Conservation (phyloP, 2,329 filamentous ascomycete genomes). For the Aspergillus uvarum region DNA sequence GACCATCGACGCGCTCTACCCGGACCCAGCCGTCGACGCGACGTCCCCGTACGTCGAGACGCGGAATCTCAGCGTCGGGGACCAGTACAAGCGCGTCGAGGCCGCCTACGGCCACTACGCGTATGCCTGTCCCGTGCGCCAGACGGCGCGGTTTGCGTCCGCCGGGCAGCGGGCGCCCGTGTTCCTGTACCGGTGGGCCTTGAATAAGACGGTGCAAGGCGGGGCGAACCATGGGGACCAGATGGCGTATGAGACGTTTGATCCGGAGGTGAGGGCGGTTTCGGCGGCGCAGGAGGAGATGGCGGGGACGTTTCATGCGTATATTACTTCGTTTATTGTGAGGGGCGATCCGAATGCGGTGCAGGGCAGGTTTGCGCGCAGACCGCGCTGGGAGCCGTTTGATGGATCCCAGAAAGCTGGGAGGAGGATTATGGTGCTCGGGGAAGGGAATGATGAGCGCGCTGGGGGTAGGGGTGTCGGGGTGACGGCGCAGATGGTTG, state of each 20-base stretch:
- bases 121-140: constrained; percentile 50
- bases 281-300: constrained; percentile 46
- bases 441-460: constrained; percentile 51
- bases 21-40: constrained; percentile 52
- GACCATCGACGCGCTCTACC: constrained; percentile 61
- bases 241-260: constrained; percentile 49
- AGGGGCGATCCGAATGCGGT: constrained; percentile 48
- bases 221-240: constrained; percentile 53
- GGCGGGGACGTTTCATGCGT: constrained; percentile 47
- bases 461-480: constrained; percentile 43
- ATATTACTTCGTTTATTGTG: constrained; percentile 51
- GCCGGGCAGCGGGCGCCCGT: constrained; percentile 37
- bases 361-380: constrained; percentile 25
- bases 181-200: constrained; percentile 57
- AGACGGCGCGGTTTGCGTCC: constrained; percentile 45
- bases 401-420: constrained; percentile 17
- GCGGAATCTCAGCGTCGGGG: constrained; percentile 38
- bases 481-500: constrained; percentile 41
- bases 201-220: constrained; percentile 44
- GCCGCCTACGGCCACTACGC: constrained; percentile 53
- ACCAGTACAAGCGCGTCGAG: constrained; percentile 54
- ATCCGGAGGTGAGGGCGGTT: constrained; percentile 33
- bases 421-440: constrained; percentile 46
- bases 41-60: constrained; percentile 28
- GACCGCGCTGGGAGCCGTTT: constrained; percentile 42